phyloP scores from a whole-genome alignment of 768 basidiomycete genomes.

The Rickenella mellea region DNA sequence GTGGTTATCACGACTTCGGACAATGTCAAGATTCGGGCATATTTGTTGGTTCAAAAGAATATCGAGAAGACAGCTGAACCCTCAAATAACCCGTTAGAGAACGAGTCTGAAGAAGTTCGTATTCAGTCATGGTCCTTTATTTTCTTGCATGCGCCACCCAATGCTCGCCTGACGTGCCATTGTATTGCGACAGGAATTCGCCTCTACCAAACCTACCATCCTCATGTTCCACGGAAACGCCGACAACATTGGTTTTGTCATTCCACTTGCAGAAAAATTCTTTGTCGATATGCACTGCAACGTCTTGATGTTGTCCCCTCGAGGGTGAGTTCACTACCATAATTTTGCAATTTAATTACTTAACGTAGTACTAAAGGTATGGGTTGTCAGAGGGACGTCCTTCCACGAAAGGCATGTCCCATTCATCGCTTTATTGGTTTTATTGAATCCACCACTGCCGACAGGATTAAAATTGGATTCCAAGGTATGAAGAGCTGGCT shows the following conservation, averaged over 20 bases:
- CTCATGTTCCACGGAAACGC: slow-evolving; percentile 92
- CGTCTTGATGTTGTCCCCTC: slow-evolving; percentile 87
- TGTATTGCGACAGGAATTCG: slow-evolving; percentile 22
- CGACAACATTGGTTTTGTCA: slow-evolving; percentile 79
- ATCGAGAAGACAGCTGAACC: not conserved
- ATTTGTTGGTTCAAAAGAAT: slow-evolving; percentile 51
- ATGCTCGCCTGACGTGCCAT: not conserved
- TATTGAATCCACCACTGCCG: not conserved
- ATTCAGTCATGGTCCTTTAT: not conserved
- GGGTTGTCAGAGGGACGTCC: slow-evolving; percentile 82
- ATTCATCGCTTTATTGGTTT: not conserved
- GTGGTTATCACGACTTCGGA: slow-evolving; percentile 67
- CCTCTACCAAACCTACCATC: slow-evolving; percentile 63
- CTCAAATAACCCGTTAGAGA: not conserved
- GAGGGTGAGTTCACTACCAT: slow-evolving; percentile 56
- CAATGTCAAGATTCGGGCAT: slow-evolving; percentile 61
- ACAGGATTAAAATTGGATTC: not conserved
- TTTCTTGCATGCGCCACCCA: not conserved
- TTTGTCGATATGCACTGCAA: slow-evolving; percentile 81
- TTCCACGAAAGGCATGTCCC: slow-evolving; percentile 61
- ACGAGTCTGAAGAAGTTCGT: not conserved
- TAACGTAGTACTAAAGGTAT: slow-evolving; percentile 49
- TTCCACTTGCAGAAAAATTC: slow-evolving; percentile 82
- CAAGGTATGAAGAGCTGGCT: not conserved
- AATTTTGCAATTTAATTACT: not conserved